phyloP scores from a whole-genome alignment of 768 basidiomycete genomes.

The Lactifluus piperatus region DNA sequence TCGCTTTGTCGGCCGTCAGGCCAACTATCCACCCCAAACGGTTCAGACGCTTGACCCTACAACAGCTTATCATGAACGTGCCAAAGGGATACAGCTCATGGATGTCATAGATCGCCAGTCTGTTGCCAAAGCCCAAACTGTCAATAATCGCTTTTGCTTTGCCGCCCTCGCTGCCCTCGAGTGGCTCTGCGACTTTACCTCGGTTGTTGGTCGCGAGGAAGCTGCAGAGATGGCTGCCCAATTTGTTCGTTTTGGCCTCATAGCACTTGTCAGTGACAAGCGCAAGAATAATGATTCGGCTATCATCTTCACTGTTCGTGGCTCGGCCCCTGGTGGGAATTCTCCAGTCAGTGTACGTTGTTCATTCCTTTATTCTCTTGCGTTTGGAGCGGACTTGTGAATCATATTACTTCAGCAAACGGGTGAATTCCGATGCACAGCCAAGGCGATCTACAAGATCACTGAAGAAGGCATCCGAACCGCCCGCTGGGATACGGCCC shows the following conservation, averaged over 20 bases:
- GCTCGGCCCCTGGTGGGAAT: conserved; percentile 64
- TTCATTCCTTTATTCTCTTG: conserved; percentile 5
- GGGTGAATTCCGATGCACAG: conserved; percentile 94
- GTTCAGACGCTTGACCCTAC: conserved; percentile 48
- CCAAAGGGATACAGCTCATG: conserved; percentile 61
- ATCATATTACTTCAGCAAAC: conserved; percentile 49
- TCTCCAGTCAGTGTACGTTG: conserved; percentile 65
- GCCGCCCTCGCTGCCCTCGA: conserved; percentile 81
- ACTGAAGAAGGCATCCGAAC: conserved; percentile 84
- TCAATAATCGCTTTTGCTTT: conserved; percentile 65
- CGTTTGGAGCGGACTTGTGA: conserved; percentile 10
- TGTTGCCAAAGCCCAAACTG: conserved; percentile 39
- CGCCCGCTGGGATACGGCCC: conserved; percentile 66
- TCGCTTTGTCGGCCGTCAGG: conserved; percentile 82
- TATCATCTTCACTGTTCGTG: conserved; percentile 87
- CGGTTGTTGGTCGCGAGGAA: conserved; percentile 91
- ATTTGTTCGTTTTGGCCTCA: conserved; percentile 91
- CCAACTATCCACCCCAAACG: conserved; percentile 61
- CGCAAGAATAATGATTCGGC: conserved; percentile 87
- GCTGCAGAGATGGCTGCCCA: conserved; percentile 97
- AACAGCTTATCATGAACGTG: conserved; percentile 69
- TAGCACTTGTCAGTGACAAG: conserved; percentile 83
- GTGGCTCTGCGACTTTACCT: conserved; percentile 97
- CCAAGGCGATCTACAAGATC: conserved; percentile 90
- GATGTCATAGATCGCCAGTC: conserved; percentile 56